Base-by-base conservation (phyloP, 176 grass and related monocot species). In the barley (Hordeum vulgare) region DNA sequence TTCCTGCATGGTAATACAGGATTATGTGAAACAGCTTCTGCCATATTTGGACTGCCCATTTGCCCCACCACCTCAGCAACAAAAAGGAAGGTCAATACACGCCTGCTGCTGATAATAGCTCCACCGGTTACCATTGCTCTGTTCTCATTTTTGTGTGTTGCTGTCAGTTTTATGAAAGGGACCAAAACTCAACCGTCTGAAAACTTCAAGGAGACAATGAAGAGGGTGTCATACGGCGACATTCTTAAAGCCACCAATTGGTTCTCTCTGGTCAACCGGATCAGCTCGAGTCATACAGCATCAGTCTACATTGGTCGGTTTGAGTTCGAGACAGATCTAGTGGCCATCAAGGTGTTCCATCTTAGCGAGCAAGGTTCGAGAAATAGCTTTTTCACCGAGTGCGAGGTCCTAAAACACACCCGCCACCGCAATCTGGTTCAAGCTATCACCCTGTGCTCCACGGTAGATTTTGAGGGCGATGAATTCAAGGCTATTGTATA, bases 191-290 rank as follows among this genome's bases (percentile, higher is more conserved):
- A 81, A 28, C 37, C 62, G 61, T 17, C 80, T 82, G 36, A 69
- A 31, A 61, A 3, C 21, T 82, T 61, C 51, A 82, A 11, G 11
- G 71, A 87, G 1, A 87, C 85, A 11, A 76, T 87, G 51, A 87
- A 70, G 72, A 87, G 23, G 21, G 85, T 87, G 1, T 87, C 85
- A 4, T 87, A 77, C 9, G 6, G 63, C 0, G 39, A 87, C 28
- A 61, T 82, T n/a, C 51, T 82, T 37, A 87, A 82, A 76, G 79
- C 85, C 10, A 87, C 85, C 1, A 87, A 37, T 14, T 87, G 85
- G 72, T 61, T 87, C 44, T 87, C 85, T n/a, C 29, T 6, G 0
- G 63, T 77, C 17, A 77, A 71, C 3, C 21, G 18, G n/a, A 61
- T 87, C 15, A 83, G 17, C 28, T 71, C 73, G 3, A 77, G 53